phyloP scores from a whole-genome alignment of 805 yeast species.

The Huiozyma sinensis region DNA sequence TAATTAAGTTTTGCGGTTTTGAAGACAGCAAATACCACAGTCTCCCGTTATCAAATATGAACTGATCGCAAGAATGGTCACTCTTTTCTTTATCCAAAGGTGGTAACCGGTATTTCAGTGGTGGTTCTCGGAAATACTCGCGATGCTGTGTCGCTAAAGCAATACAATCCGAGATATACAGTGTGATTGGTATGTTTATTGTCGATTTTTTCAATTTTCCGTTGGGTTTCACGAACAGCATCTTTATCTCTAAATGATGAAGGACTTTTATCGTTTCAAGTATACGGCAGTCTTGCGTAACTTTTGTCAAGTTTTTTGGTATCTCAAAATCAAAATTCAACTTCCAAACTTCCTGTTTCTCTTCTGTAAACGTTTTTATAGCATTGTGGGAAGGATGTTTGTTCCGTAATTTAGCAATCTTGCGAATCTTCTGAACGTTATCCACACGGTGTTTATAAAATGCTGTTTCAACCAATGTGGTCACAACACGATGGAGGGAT shows the following conservation, averaged over 20 bases:
- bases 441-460: slow-evolving; percentile 53
- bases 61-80: background rate
- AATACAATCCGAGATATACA: slow-evolving; percentile 76
- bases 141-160: slow-evolving; percentile 35
- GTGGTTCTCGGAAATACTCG: slow-evolving; percentile 1
- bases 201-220: slow-evolving; percentile 88
- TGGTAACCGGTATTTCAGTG: background rate
- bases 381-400: slow-evolving; percentile 32
- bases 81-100: background rate
- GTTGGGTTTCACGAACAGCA: slow-evolving; percentile 75
- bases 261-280: slow-evolving; percentile 63
- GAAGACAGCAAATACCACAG: background rate
- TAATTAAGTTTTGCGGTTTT: background rate
- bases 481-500: slow-evolving; percentile 59
- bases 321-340: slow-evolving; percentile 46
- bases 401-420: slow-evolving; percentile 42
- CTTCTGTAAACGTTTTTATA: slow-evolving; percentile 17
- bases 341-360: slow-evolving; percentile 57
- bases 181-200: slow-evolving; percentile 73
- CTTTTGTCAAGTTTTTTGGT: slow-evolving; percentile 62
- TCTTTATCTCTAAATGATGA: slow-evolving; percentile 75
- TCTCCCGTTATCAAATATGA: background rate
- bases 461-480: slow-evolving; percentile 58
- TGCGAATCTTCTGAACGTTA: slow-evolving; percentile 51
- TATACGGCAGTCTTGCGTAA: slow-evolving; percentile 83